Evolutionary conservation across 2,329 filamentous ascomycete genomes (phyloP), one percentile per base, ranked within the genome.

Genomic region (Beauveria scarabaeidicola): DNA sequence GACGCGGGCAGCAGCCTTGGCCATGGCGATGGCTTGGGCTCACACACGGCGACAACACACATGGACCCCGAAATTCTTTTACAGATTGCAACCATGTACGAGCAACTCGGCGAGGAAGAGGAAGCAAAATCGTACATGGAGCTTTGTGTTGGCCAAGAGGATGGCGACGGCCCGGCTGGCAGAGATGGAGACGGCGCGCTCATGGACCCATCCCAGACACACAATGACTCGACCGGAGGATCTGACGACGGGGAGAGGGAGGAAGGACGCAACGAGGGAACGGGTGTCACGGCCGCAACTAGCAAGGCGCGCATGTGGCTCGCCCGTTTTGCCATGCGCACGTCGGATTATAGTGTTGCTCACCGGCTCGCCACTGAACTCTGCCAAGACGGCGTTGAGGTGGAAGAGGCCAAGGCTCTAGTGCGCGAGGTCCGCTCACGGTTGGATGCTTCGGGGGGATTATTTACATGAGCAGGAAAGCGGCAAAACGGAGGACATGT

Each of bases 111-210:
- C 11, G 86, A 94, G 51, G 82, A 86, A 65, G 86, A 88, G 2
- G 90, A 97, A 69, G 89, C 91, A 6, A 90, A 90, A 36, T 85
- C 88, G 0, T 99, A 96, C 73, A 97, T 99, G 94, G 93, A 97
- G 73, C 82, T 97, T 61, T 95, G 91, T 43, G 81, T 99, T 17
- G 90, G 91, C 17, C 94, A 97, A 69, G 94, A 99, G 71, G 89
- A 92, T 50, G 92, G 91, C 0, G 80, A 79, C 5, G 74, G 74
- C 1, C 74, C 70, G 3, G 75, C 48, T 10, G 57, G 75, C 19
- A 71, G 75, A 23, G 74, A 79, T 3, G 72, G 70, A 46, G 70
- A 69, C 54, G 70, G 72, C 51, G 68, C 76, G n/a, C 73, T 70
- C 13, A 27, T 58, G 17, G 81, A 82, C 27, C 80, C 78, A 5